phyloP scores from a whole-genome alignment of 2,329 filamentous ascomycete genomes.

The Celoporthe dispersa region DNA sequence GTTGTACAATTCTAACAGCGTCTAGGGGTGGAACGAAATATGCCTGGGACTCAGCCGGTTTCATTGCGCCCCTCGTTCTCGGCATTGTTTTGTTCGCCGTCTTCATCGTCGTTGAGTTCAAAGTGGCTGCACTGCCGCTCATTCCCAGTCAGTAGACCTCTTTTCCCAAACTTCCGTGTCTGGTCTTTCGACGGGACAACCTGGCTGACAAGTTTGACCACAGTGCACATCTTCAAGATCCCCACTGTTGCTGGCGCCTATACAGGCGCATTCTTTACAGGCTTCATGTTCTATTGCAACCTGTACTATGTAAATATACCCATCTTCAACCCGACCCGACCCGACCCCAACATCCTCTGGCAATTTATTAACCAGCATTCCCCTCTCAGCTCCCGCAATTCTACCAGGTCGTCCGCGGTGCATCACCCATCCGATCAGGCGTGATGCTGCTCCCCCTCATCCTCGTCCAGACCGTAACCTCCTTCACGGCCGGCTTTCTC shows the following conservation, averaged over 20 bases:
- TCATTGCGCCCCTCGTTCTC: conserved; percentile 23
- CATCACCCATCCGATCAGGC: conserved; percentile 28
- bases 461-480: conserved; percentile 28
- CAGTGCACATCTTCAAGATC: conserved; percentile 29
- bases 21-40: conserved; percentile 25
- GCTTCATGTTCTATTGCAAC: conserved; percentile 30
- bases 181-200: neutral
- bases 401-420: conserved; percentile 31
- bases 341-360: neutral
- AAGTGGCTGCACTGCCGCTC: conserved; percentile 3
- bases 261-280: conserved; percentile 28
- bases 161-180: neutral
- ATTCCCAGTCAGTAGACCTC: neutral
- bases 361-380: neutral
- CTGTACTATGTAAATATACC: conserved; percentile 28
- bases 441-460: conserved; percentile 28
- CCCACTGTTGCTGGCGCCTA: conserved; percentile 20
- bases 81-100: conserved; percentile 14
- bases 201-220: conserved; percentile 9
- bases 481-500: conserved; percentile 20
- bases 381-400: conserved; percentile 25
- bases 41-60: conserved; percentile 26
- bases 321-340: neutral
- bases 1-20: neutral
- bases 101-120: conserved; percentile 28